Evolutionary conservation across 345 rosid genomes (phyloP), one percentile per base, ranked within the genome.

Genomic region (Raphanus sativus): DNA sequence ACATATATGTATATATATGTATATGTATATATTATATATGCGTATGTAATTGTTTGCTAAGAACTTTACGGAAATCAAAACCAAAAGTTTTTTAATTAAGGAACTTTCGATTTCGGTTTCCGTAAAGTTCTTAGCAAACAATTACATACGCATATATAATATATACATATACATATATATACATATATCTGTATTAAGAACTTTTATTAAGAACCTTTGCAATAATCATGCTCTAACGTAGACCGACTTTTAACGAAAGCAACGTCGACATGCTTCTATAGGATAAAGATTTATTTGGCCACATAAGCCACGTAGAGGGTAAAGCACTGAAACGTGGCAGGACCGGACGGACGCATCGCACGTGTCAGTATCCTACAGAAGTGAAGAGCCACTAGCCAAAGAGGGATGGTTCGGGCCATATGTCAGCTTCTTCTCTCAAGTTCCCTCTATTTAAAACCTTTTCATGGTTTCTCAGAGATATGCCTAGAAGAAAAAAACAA

Each of bases 251-350:
- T 28, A 40, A 40, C 29, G n/a, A 42, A 77, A 63, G 70, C 38
- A 63, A 24, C 33, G 59, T 77, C 30, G 26, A 61, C 12, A 62
- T 24, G 62, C 66, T 55, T 8, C 71, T 64, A 68, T 50, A 12
- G 55, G 77, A 78, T 72, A 66, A 33, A 61, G 69, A 72, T 78
- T 12, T 28, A 28, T 66, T 69, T 15, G 62, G 17, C 11, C 38
- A 32, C 12, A 36, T 5, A 55, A n/a, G 81, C 83, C 88, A 83
- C 85, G 88, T 83, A 71, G 25, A 75, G 73, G 58, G 70, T 76
- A 30, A 75, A 65, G 21, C 7, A 12, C 34, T 59, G 38, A 65
- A 62, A 81, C 86, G 90, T 81, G 88, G 77, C 82, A 24, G 25
- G 48, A 69, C 32, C 11, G 16, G 50, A 77, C 55, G 10, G 50